phyloP scores from a whole-genome alignment of 768 basidiomycete species.

The Butyriboletus loyo region DNA sequence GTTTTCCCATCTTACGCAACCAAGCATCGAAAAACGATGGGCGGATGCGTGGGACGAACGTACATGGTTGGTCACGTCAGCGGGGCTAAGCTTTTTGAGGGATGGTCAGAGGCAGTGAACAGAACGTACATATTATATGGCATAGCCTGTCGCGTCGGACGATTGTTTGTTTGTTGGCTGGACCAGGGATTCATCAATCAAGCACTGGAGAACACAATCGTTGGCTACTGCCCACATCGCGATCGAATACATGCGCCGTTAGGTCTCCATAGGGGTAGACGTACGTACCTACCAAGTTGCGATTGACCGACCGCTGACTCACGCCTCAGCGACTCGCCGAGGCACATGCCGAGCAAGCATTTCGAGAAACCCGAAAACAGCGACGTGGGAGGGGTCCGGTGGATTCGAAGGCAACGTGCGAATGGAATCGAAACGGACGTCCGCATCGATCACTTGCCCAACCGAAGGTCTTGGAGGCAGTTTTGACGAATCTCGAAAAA shows the following conservation, averaged over 20 bases:
- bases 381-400: slow-evolving; percentile 64
- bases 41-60: not conserved
- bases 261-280: not conserved
- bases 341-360: slow-evolving; percentile 62
- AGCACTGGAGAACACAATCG: not conserved
- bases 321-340: slow-evolving; percentile 78
- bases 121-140: not conserved
- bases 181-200: not conserved
- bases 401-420: slow-evolving; percentile 68
- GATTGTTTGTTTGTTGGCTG: not conserved
- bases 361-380: slow-evolving; percentile 62
- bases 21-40: not conserved
- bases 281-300: not conserved
- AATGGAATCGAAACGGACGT: slow-evolving; percentile 84
- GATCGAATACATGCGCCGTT: not conserved
- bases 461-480: slow-evolving; percentile 78
- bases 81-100: too few species aligned
- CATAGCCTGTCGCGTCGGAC: not conserved
- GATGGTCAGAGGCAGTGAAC: not conserved
- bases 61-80: not conserved
- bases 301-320: slow-evolving; percentile 31
- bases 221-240: too few species aligned
- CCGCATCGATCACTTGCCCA: slow-evolving; percentile 82
- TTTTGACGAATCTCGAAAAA: slow-evolving; percentile 63
- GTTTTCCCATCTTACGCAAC: slow-evolving; percentile 10